These are phyloP conservation scores for Obba rivulosa DNA, from an alignment of 768 basidiomycete genomes.

Conservation along the genomic window DNA sequence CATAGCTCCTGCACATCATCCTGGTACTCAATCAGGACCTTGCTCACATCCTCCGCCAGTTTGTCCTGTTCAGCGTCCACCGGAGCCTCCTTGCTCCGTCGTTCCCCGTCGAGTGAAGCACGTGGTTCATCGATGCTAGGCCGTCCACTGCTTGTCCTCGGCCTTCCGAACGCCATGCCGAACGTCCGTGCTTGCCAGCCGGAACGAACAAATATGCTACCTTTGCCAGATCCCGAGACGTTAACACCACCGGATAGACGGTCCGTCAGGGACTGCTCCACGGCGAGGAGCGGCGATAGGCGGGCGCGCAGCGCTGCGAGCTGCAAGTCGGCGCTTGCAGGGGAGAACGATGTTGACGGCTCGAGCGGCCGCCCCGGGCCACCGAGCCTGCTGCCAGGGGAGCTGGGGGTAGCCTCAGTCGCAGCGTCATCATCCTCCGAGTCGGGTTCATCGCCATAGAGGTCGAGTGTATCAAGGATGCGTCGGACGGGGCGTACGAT, in stretches of 20 bases:
- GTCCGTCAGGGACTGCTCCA: conserved; percentile 61
- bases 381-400: conserved; percentile 5
- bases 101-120: conserved; percentile 29
- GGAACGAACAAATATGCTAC: conserved; percentile 69
- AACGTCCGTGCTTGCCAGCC: conserved; percentile 77
- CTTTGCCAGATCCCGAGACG: conserved; percentile 66
- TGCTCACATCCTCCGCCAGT: conserved; percentile 55
- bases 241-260: conserved; percentile 70
- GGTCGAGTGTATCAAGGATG: conserved; percentile 29
- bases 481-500: conserved; percentile 40
- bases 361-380: neutral
- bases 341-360: conserved; percentile 10
- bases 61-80: conserved; percentile 40
- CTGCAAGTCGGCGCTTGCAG: conserved; percentile 15
- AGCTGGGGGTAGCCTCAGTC: conserved; percentile 29
- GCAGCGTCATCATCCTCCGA: conserved; percentile 47
- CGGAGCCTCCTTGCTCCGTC: conserved; percentile 27
- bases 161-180: conserved; percentile 24
- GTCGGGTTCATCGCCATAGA: conserved; percentile 31
- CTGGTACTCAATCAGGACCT: conserved; percentile 50
- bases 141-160: conserved; percentile 25
- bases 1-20: conserved; percentile 70
- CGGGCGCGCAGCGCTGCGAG: conserved; percentile 43
- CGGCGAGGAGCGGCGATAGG: conserved; percentile 53
- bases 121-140: conserved; percentile 20